A percentile compares a stretch with the other conserved stretches of the same genome.
Conservation (phyloP, 2,329 filamentous ascomycete genomes). For the Erysiphe neolycopersici region DNA sequence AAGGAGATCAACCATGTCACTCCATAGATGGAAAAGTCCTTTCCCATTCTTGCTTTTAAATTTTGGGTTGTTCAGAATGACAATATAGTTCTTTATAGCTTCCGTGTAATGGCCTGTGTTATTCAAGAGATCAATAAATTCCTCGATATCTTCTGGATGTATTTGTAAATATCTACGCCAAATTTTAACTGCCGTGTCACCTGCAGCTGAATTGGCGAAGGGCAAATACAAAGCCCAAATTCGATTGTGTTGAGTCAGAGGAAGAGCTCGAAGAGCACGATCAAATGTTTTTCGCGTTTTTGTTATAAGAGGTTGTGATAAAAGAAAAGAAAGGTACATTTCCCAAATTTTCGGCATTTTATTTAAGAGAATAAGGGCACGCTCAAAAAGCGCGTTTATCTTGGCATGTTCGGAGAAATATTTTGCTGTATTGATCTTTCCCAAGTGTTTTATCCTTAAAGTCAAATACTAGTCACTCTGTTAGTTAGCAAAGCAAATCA, state of each 20-base stretch:
- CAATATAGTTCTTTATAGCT: slow-evolving; percentile 73
- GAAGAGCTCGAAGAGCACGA: slow-evolving; percentile 67
- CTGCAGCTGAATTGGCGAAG: slow-evolving; percentile 75
- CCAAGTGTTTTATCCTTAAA: slow-evolving; percentile 57
- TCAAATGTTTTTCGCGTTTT: slow-evolving; percentile 72
- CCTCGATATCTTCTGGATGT: slow-evolving; percentile 81
- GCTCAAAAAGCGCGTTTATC: slow-evolving; percentile 84
- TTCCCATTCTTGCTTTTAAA: slow-evolving; percentile 88
- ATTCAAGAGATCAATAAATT: slow-evolving; percentile 73
- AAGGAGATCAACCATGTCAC: slow-evolving; percentile 82
- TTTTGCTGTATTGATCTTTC: slow-evolving; percentile 56
- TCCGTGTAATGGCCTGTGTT: slow-evolving; percentile 69
- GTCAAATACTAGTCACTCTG: slow-evolving; percentile 40
- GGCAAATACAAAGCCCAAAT: slow-evolving; percentile 82
- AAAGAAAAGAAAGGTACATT: slow-evolving; percentile 78
- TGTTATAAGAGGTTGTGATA: slow-evolving; percentile 78
- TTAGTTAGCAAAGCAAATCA: neutral
- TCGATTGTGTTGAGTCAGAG: slow-evolving; percentile 81
- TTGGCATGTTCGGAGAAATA: slow-evolving; percentile 67
- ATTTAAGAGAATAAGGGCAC: slow-evolving; percentile 75
- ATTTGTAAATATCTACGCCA: slow-evolving; percentile 95
- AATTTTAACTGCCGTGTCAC: slow-evolving; percentile 71
- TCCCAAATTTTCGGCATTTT: slow-evolving; percentile 99
- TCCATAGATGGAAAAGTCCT: slow-evolving; percentile 91
- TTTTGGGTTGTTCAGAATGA: slow-evolving; percentile 66